These are phyloP conservation scores for Alternaria longipes DNA, from an alignment of 2,329 filamentous ascomycete species.

Conservation along the genomic window DNA sequence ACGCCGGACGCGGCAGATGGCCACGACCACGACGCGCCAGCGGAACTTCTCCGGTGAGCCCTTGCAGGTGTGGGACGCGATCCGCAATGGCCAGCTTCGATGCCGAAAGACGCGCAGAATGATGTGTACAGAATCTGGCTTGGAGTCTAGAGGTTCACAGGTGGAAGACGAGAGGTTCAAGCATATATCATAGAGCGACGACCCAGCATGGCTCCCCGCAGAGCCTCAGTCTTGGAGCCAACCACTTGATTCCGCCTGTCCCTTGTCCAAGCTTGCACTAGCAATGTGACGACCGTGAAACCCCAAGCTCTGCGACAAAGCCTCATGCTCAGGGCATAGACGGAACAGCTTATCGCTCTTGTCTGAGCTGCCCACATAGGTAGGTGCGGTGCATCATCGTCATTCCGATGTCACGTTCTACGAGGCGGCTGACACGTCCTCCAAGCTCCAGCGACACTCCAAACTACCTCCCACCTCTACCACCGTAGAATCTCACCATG, in stretches of 20 bases:
- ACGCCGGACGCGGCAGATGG: neutral
- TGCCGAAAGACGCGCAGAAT: neutral
- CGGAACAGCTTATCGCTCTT: neutral
- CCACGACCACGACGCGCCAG: slow-evolving; percentile 5
- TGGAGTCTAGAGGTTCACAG: neutral
- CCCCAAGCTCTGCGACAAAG: neutral
- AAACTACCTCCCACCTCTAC: slow-evolving; percentile 2
- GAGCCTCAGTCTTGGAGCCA: slow-evolving; percentile 12
- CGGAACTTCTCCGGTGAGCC: slow-evolving; percentile 10
- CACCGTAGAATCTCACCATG: slow-evolving; percentile 43
- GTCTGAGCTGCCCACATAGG: slow-evolving; percentile 7
- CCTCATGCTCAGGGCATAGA: neutral
- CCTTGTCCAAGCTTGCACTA: neutral
- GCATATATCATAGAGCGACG: neutral
- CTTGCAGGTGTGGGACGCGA: slow-evolving; percentile 1
- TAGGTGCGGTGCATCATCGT: slow-evolving; percentile 22
- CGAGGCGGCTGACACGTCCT: slow-evolving; percentile 15
- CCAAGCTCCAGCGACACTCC: neutral
- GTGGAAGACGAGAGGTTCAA: neutral
- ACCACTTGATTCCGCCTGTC: neutral
- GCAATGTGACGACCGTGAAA: neutral
- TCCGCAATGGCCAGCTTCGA: neutral
- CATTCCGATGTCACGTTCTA: slow-evolving; percentile 19
- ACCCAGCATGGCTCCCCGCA: slow-evolving; percentile 11
- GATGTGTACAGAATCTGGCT: neutral